phyloP scores from a whole-genome alignment of 345 rosid genomes.

The Gossypioides kirkii region DNA sequence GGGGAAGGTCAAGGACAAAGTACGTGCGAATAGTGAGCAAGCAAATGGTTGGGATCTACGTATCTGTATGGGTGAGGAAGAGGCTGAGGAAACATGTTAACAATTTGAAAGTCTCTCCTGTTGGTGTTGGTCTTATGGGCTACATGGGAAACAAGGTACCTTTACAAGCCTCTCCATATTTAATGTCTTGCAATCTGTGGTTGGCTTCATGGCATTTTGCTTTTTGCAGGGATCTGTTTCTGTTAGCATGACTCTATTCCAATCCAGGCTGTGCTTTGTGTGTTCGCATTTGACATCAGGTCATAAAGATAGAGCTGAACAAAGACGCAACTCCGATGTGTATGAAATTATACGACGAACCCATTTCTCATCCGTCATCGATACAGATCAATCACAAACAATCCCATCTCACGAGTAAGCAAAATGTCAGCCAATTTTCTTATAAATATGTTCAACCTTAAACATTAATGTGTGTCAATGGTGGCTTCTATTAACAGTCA shows the following conservation, averaged over 20 bases:
- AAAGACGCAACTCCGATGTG: conserved; percentile 88
- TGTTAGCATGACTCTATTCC: conserved; percentile 87
- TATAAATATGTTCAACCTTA: not conserved
- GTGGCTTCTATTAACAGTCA: conserved; percentile 51
- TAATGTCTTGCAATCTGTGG: not conserved
- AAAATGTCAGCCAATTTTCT: not conserved
- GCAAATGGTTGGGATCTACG: conserved; percentile 96
- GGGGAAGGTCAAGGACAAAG: conserved; percentile 29
- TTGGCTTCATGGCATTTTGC: conserved; percentile 7
- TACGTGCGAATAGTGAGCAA: conserved; percentile 90
- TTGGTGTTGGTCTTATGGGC: conserved; percentile 98
- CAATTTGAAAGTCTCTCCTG: conserved; percentile 88
- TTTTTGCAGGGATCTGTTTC: conserved; percentile 94
- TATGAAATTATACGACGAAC: conserved; percentile 77
- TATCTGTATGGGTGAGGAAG: conserved; percentile 88
- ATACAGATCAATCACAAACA: conserved; percentile 70
- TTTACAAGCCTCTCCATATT: not conserved
- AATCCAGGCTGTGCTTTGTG: conserved; percentile 90
- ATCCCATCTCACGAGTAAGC: conserved; percentile 89
- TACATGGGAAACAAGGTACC: conserved; percentile 98
- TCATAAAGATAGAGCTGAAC: conserved; percentile 86
- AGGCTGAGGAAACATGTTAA: conserved; percentile 79
- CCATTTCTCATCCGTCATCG: conserved; percentile 58
- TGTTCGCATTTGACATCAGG: conserved; percentile 98
- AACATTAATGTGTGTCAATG: conserved; percentile 3